These are phyloP conservation scores for Spergularia azorica DNA, from an alignment of 179 eudicot species.

Conservation along the genomic window DNA sequence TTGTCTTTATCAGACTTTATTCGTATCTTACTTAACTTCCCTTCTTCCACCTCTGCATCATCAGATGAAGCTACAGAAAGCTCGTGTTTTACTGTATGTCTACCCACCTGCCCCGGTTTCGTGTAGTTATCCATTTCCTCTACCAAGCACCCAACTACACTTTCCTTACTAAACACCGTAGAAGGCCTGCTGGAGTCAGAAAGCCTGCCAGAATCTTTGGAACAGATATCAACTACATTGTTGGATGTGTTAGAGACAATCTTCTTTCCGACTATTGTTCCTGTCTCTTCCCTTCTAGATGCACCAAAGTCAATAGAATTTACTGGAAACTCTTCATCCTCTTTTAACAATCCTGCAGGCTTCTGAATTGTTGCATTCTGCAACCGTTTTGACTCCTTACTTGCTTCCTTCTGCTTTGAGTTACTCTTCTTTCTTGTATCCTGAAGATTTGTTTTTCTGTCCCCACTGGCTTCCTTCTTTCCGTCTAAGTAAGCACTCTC, in stretches of 20 bases:
- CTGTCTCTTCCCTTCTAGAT: conserved; percentile 27
- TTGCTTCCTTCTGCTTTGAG: conserved; percentile 25
- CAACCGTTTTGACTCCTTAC: conserved; percentile 20
- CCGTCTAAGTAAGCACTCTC: conserved; percentile 9
- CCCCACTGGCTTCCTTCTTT: conserved; percentile 21
- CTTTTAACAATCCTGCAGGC: conserved; percentile 24
- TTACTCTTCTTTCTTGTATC: conserved; percentile 32
- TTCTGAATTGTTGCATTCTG: conserved; percentile 14
- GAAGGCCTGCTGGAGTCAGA: conserved; percentile 22
- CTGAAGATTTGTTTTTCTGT: conserved; percentile 24
- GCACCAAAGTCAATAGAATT: conserved; percentile 20
- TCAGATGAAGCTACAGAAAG: conserved; percentile 22
- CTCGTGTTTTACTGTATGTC: conserved; percentile 27
- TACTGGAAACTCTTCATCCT: conserved; percentile 22
- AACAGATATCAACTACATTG: conserved; percentile 16
- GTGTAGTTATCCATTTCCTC: conserved; percentile 10
- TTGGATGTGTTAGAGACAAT: conserved; percentile 17
- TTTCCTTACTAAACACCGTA: conserved; percentile 17
- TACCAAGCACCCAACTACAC: conserved; percentile 22
- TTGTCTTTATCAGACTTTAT: conserved; percentile 26
- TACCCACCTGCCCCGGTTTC: conserved; percentile 15
- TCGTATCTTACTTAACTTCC: conserved; percentile 11
- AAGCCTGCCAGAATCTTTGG: conserved; percentile 16
- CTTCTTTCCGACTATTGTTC: conserved; percentile 4
- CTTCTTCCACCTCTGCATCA: conserved; percentile 22